Base-by-base conservation (phyloP, 2,329 filamentous ascomycete genomes). In the Stylonectria norvegica region DNA sequence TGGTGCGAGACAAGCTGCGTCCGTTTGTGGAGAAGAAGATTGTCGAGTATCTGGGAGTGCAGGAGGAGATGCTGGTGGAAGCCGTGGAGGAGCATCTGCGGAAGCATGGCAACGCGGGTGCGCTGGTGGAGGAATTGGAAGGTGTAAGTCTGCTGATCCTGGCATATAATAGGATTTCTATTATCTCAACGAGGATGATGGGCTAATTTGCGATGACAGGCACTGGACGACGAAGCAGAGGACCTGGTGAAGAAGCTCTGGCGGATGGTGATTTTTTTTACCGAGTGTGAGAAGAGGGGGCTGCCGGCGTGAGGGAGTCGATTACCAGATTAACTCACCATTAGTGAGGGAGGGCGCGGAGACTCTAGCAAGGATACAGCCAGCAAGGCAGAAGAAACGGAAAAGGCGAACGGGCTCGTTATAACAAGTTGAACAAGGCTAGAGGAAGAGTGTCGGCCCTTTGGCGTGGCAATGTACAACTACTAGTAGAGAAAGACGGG, bases 11-110 rank as follows among this genome's bases (percentile, higher is more conserved):
- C 49, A 90, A 96, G 62, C 79, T 98, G 53, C 81, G 86, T 58
- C 90, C 91, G 20, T 98, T 96, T 68, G 88, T 97, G 41, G 89
- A 95, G 72, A 95, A 95, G 78, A 98, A 97, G 76, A 88, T 97
- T 53, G 85, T 98, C 45, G 93, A 98, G 66, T 94, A 93, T 56
- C 77, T 98, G 34, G 94, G 94, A 44, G 86, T 98, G 42, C 89
- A 97, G 67, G 93, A 98, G 64, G 88, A 97, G 67, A 83, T 96
- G 69, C 72, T 98, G 34, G 89, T 98, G 20, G 90, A 95, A 60
- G 84, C 93, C 30, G 89, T 97, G 27, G 85, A 96, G 60, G 85
- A 89, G 57, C 89, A 95, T 65, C 70, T 98, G 48, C 79, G 84
- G 49, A 83, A 82, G 55, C 82, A 84, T 54, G 83, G 82, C 18